Evolutionary conservation across 371 early-diverging fungal genomes (phyloP).

Genomic region (Mucor piriformis): DNA sequence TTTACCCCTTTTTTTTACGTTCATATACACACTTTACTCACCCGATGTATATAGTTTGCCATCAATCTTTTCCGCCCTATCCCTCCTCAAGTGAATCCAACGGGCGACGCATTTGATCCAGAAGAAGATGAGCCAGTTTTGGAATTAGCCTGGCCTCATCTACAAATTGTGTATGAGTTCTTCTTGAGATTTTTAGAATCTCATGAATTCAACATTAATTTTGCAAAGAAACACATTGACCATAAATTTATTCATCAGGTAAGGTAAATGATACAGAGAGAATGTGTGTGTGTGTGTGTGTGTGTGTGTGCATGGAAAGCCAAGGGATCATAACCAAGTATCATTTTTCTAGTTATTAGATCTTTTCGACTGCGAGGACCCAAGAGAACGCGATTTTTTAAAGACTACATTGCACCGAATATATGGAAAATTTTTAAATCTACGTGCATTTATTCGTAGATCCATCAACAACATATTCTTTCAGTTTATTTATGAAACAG

Average conservation of each 20-base stretch:
- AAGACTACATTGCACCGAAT: constrained; percentile 96
- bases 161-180: constrained; percentile 94
- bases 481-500: constrained; percentile 93
- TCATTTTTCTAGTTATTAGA: constrained; percentile 87
- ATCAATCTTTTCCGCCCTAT: constrained; percentile 91
- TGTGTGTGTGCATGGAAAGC: too few species aligned
- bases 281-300: too few species aligned
- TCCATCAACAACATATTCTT: constrained; percentile 96
- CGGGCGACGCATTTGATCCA: constrained; percentile 95
- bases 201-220: constrained; percentile 91
- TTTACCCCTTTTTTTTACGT: background rate
- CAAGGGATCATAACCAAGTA: too few species aligned
- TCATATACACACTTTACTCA: background rate
- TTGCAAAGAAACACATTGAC: constrained; percentile 93
- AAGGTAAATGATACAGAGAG: constrained; percentile 5
- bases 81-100: constrained; percentile 91
- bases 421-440: constrained; percentile 93
- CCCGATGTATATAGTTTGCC: too few species aligned
- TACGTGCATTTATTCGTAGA: constrained; percentile 93
- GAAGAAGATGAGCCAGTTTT: constrained; percentile 96
- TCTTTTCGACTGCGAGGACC: constrained; percentile 95
- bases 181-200: constrained; percentile 94
- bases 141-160: constrained; percentile 94
- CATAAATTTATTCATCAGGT: constrained; percentile 89
- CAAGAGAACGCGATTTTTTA: constrained; percentile 92